Percentiles rank a stretch among this genome's conserved stretches.
These are phyloP conservation scores for Camillea tinctor DNA, from an alignment of 2,329 filamentous ascomycete species.

Conservation along the genomic window DNA sequence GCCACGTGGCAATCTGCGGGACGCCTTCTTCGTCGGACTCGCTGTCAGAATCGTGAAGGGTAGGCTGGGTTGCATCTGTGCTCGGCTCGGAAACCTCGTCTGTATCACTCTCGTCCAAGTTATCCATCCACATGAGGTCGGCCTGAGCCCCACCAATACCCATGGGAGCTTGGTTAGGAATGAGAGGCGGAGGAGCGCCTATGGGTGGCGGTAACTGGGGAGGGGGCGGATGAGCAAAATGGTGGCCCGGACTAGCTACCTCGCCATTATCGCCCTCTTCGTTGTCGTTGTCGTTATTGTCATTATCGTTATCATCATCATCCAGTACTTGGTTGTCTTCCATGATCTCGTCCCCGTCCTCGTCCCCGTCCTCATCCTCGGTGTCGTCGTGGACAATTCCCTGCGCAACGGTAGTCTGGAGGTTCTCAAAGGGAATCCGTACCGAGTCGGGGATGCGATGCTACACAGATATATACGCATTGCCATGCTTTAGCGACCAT, in stretches of 20 bases:
- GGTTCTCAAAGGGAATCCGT: slow-evolving; percentile 17
- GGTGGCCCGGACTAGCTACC: not conserved
- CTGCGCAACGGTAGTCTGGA: not conserved
- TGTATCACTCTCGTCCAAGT: not conserved
- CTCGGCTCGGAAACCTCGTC: not conserved
- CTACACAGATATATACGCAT: slow-evolving; percentile 11
- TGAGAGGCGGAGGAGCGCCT: not conserved
- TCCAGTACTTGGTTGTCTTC: not conserved
- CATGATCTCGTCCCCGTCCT: slow-evolving; percentile 1
- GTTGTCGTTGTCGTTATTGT: not conserved
- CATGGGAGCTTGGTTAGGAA: not conserved
- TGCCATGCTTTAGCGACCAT: not conserved
- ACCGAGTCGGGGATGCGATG: slow-evolving; percentile 14
- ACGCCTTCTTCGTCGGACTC: slow-evolving; percentile 10
- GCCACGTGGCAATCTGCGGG: slow-evolving; percentile 36
- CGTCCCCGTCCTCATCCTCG: slow-evolving; percentile 20
- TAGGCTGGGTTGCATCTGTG: slow-evolving; percentile 4
- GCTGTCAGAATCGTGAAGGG: slow-evolving; percentile 4
- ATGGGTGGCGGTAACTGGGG: not conserved
- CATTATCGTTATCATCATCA: not conserved
- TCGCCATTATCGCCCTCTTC: not conserved
- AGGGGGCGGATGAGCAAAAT: not conserved
- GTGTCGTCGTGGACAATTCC: slow-evolving; percentile 7
- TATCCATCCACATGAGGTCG: not conserved
- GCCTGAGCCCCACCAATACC: not conserved